Evolutionary conservation across 2,329 filamentous ascomycete genomes (phyloP), one percentile per base, ranked within the genome.

Genomic region (Fusarium cicatricum): DNA sequence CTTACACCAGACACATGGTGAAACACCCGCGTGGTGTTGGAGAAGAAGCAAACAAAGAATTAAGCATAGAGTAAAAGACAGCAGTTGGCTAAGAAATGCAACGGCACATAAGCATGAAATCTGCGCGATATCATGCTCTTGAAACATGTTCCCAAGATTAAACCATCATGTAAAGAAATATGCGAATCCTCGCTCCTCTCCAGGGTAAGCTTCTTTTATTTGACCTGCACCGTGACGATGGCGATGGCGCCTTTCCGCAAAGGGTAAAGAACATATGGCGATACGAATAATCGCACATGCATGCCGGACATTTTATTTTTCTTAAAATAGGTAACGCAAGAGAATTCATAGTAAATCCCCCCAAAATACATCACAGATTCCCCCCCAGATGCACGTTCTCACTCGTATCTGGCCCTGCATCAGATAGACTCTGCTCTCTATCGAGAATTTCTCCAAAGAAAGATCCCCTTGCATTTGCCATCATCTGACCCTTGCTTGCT

Each of bases 161-260:
- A 43, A 32, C 28, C 15, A 43, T 17, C 28, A 5, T 28, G 17
- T 11, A 28, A 21, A 31, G 17, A 43, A 29, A 19, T 29, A 32
- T 21, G 19, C 16, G 2, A 3, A 12, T 3, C 16, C 19, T 43
- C n/a, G n/a, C 41, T 43, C 26, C 19, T 32, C 41, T 43, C 26
- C 19, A 37, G 23, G 36, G 52, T 41, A 54, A 36, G 11, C n/a
- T n/a, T n/a, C n/a, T n/a, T 9, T 16, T 34, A 8, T 28, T 34
- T 2, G 19, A 32, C 42, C 14, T 45, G 31, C 42, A 45, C 33
- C n/a, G 31, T 5, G 19, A 15, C 34, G 12, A 50, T 43, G 38
- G 15, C 34, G 12, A 50, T 43, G 38, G 15, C 47, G 38, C 47
- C 43, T 50, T 51, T 32, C 58, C 54, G n/a, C 15, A 60, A 47